phyloP scores from a whole-genome alignment of 331 rosid species.

The Malus hybrid region DNA sequence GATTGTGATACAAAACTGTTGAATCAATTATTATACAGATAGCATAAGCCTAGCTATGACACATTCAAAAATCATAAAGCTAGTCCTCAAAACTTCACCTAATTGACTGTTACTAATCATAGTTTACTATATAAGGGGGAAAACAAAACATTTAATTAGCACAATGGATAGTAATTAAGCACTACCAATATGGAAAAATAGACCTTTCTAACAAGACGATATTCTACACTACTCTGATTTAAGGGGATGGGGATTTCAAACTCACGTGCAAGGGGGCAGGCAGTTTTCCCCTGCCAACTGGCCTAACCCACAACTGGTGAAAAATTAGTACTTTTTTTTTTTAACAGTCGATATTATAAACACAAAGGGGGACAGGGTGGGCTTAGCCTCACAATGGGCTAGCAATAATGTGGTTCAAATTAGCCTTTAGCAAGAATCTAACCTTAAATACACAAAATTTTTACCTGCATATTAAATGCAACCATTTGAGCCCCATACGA shows the following conservation, averaged over 20 bases:
- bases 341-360: no score
- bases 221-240: background rate
- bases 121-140: background rate
- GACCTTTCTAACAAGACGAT: background rate
- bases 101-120: background rate
- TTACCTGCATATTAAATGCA: conserved; percentile 99
- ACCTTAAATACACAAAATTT: background rate
- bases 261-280: background rate
- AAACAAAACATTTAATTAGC: background rate
- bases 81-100: no score
- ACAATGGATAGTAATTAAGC: background rate
- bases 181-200: background rate
- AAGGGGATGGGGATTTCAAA: background rate
- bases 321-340: background rate
- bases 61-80: no score
- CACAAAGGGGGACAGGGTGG: no score
- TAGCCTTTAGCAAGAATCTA: fast-evolving
- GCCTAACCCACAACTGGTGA: background rate
- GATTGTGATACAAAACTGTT: background rate
- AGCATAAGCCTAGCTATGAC: background rate
- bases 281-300: background rate
- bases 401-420: no score
- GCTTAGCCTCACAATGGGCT: no score
- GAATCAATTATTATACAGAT: background rate
- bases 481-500: conserved; percentile 99